These are phyloP conservation scores for Aspergillus baeticus DNA, from an alignment of 495 filamentous ascomycete species.

Conservation along the genomic window DNA sequence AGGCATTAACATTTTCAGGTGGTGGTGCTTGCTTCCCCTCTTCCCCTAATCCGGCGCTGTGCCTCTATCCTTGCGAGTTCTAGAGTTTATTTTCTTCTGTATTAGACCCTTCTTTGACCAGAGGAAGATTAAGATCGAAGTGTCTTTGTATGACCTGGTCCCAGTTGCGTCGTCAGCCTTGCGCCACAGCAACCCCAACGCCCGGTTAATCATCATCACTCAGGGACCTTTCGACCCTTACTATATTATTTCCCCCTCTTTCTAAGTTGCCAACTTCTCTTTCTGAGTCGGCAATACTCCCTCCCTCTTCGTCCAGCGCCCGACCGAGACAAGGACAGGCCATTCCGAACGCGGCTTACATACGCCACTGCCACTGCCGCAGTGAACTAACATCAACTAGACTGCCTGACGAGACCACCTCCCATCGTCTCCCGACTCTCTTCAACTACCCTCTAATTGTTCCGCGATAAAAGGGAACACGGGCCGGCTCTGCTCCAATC, in stretches of 20 bases:
- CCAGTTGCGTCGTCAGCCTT: slow-evolving; percentile 13
- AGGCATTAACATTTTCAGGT: slow-evolving; percentile 11
- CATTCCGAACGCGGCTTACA: slow-evolving; percentile 19
- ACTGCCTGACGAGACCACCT: slow-evolving; percentile 3
- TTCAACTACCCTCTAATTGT: background rate
- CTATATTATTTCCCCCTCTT: slow-evolving; percentile 6
- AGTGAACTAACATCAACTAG: slow-evolving; percentile 4
- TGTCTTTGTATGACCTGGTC: slow-evolving; percentile 7
- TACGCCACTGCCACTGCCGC: slow-evolving; percentile 17
- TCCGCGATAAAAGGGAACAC: slow-evolving; percentile 13
- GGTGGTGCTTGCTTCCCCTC: background rate
- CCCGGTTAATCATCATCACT: background rate
- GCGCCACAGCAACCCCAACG: slow-evolving; percentile 13
- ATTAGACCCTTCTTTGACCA: too few relatives aligned
- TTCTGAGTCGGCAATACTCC: slow-evolving; percentile 16
- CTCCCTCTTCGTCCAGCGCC: background rate
- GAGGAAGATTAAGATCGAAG: too few relatives aligned
- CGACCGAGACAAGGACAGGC: background rate
- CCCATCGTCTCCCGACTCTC: background rate
- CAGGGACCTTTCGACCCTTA: background rate
- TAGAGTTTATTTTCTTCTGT: too few relatives aligned
- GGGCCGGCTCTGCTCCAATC: slow-evolving; percentile 15
- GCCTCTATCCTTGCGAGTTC: background rate
- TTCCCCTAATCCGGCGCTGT: background rate
- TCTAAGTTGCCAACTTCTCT: background rate